Evolutionary conservation across 1,139 yeast genomes (phyloP), one percentile per base, ranked within the genome.

Genomic region (Yamadazyma diospyri): DNA sequence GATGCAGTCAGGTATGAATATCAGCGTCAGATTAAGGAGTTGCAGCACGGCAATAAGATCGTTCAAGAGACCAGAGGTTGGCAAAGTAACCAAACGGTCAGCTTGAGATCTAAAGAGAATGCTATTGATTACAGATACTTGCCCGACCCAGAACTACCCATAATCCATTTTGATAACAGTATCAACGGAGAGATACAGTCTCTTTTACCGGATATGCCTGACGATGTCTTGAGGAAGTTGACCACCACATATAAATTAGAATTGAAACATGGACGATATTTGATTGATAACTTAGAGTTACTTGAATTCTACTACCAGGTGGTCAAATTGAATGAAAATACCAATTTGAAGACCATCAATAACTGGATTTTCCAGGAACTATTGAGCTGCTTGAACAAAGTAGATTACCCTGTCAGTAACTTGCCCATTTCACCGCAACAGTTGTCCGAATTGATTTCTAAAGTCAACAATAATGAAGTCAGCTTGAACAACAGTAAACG

Each of bases 81-180:
- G 97, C 80, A 81, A 51, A 97, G 96, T 1, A 57, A 53, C 8
- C 57, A 58, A 30, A 89, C 97, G 0, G 67, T 72, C 32, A 69
- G 74, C 32, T 58, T 81, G 33, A 72, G 98, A 53, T 66, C 75
- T 3, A 92, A 94, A 50, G 97, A 89, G 53, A 76, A 77, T 31
- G 75, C 87, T 0, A 73, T 85, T 5, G 98, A 92, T 55, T 92
- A 92, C 55, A 66, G 97, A 48, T 92, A 88, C 53, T 82, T 92
- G 70, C 97, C 97, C 0, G 98, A 92, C 51, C 85, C 95, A 1
- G 98, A 94, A 52, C 61, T 92, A 16, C 88, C 94, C 0, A 59
- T 62, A 0, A 60, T 89, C 4, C 46, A 51, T 31, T 55, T 92
- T 8, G 63, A 74, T 27, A 41, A 61, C 2, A 33, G 39, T 5